Base-by-base conservation (phyloP, 805 yeast species). In the Candida mattraensis region DNA sequence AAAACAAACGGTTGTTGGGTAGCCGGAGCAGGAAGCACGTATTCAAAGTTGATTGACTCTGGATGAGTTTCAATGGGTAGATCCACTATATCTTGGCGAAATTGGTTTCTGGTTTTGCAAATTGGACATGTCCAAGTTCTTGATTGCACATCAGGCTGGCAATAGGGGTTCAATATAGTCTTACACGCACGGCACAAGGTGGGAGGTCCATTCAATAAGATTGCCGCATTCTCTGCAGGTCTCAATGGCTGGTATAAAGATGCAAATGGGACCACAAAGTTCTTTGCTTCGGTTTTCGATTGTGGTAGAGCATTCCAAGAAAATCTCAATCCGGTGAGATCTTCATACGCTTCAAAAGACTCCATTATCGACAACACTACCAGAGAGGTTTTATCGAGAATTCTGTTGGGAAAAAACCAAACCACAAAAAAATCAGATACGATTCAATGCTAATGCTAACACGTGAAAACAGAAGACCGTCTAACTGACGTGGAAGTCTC, bases 291-390 rank as follows among this genome's bases (percentile, higher is more conserved):
- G 27, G 68, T 61, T 48, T 70, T 72, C n/a, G 76, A 64, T 27
- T 70, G 63, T 5, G 85, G 84, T 10, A 80, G 58, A 7, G 66
- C 63, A 54, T 80, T 83, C 88, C 93, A 85, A 5, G 89, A 70
- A 56, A 80, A 70, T 50, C 93, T 74, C 25, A 83, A 74, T 30
- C 93, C 93, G 48, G 83, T 83, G 35, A 61, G 56, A 55, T 85
- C 93, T 56, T 85, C 95, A 47, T 71, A 61, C 12, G 65, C 65
- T 50, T 75, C 80, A 47, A 76, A 74, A 5, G 36, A 44, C 40
- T n/a, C n/a, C n/a, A n/a, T n/a, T n/a, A n/a, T n/a, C n/a, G n/a
- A n/a, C n/a, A n/a, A n/a, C n/a, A n/a, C n/a, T n/a, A n/a, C n/a
- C n/a, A n/a, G n/a, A n/a, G n/a, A n/a, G n/a, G n/a, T n/a, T n/a